Evolutionary conservation across 1,284 basidiomycete genomes (phyloP), one percentile per base, ranked within the genome.

Genomic region (Blastosporella zonata): DNA sequence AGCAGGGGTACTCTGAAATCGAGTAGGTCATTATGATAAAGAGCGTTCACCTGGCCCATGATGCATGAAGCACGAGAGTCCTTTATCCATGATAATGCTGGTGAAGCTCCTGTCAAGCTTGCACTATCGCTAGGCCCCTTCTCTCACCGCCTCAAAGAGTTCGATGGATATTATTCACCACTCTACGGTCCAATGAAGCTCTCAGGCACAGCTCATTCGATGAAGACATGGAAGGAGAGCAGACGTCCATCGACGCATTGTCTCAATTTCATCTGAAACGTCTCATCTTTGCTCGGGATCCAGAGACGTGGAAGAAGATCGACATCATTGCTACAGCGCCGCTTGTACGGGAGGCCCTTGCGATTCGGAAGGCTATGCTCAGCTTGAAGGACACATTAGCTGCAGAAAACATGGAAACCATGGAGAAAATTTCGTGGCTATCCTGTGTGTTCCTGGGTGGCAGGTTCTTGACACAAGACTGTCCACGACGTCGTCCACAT

Each of bases 61-160:
- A 75, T 48, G 79, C 82, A 1, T 4, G 63, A 75, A 49, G 79
- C 82, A 1, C 67, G 71, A 41, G 54, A 56, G 9, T 54, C 62
- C 29, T 74, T 73, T 58, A 37, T 43, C 23, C 52, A 55, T 37
- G 51, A 64, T 1, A 61, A 57, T 45, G 28, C 40, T 40, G 53
- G 25, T 39, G 22, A 18, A 34, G 15, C 33, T 43, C 61, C 62
- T 29, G 62, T 52, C 40, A 68, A 67, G 37, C 75, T 90, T 38
- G 84, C 79, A 0, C 72, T 93, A 2, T 87, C 87, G 3, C 67
- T 92, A 15, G 89, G 90, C 6, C 82, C 87, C 0, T 90, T 79
- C 69, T 90, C 12, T 63, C 66, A 5, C 82, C 84, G 0, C 77
- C 83, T 22, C 84, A 90, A n/a, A 57, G 89, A 92, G 61, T 91